Evolutionary conservation across 2,329 filamentous ascomycete species (phyloP).

Genomic region (Penicillium sumatraense): DNA sequence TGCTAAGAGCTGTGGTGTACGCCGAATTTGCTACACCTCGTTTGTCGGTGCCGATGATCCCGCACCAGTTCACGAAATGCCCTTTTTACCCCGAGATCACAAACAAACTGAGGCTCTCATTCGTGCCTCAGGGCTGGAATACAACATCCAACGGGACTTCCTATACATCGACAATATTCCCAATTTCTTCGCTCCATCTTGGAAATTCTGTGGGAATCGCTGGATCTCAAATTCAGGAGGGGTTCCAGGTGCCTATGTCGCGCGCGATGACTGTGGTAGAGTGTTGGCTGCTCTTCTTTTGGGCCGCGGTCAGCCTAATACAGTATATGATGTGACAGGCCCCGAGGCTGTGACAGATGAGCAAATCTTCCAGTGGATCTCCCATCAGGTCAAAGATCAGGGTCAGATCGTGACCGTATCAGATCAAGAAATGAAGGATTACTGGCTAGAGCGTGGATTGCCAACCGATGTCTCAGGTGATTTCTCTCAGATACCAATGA

Average conservation of each 20-base stretch:
- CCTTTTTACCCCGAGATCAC: slow-evolving; percentile 5
- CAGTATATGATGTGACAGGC: slow-evolving; percentile 2
- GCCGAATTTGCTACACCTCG: slow-evolving; percentile 8
- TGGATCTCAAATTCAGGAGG: not conserved
- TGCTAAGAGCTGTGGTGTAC: not conserved
- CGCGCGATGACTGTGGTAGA: not conserved
- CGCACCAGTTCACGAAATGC: not conserved
- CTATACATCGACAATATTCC: slow-evolving; percentile 4
- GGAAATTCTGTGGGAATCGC: not conserved
- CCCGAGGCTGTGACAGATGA: slow-evolving; percentile 6
- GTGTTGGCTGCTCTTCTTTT: not conserved
- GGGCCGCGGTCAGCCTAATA: not conserved
- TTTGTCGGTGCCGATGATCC: slow-evolving; percentile 7
- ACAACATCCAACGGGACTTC: slow-evolving; percentile 5
- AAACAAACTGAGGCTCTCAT: slow-evolving; percentile 2
- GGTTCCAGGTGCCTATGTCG: not conserved
- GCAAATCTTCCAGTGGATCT: slow-evolving; percentile 4
- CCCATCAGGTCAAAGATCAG: not conserved
- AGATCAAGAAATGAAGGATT: slow-evolving; percentile 3
- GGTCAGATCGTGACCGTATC: not conserved
- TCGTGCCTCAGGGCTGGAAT: slow-evolving; percentile 1
- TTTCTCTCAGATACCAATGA: slow-evolving; percentile 5
- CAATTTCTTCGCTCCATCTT: slow-evolving; percentile 6
- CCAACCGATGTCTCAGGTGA: slow-evolving; percentile 1
- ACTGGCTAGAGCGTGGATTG: slow-evolving; percentile 4